phyloP scores from a whole-genome alignment of 2,329 filamentous ascomycete genomes.

The Cadophora sp. region DNA sequence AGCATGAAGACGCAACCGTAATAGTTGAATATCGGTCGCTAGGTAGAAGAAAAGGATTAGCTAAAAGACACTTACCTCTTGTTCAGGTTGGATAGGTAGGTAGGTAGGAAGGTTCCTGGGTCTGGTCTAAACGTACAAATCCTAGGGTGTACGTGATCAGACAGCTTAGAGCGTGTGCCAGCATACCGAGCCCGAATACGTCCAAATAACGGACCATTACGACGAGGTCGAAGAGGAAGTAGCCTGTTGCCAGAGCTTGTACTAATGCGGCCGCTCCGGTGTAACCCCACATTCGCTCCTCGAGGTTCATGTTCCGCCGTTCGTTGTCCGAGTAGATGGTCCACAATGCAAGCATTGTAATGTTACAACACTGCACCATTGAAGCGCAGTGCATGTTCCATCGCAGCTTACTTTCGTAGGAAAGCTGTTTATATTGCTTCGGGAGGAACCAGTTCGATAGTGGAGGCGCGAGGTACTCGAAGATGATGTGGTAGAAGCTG shows the following conservation, averaged over 20 bases:
- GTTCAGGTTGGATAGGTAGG: neutral
- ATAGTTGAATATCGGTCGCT: slow-evolving; percentile 84
- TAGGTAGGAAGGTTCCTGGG: neutral
- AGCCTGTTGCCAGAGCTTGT: slow-evolving; percentile 77
- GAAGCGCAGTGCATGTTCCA: slow-evolving; percentile 88
- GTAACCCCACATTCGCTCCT: slow-evolving; percentile 78
- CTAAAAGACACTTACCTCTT: slow-evolving; percentile 25
- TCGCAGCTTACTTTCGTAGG: slow-evolving; percentile 68
- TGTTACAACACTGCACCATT: slow-evolving; percentile 73
- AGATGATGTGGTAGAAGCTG: slow-evolving; percentile 70
- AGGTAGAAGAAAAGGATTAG: slow-evolving; percentile 24
- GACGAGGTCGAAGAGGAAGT: slow-evolving; percentile 49
- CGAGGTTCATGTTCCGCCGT: slow-evolving; percentile 66
- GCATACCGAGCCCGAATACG: slow-evolving; percentile 69
- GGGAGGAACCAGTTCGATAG: slow-evolving; percentile 68
- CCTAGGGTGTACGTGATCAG: slow-evolving; percentile 73
- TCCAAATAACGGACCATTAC: slow-evolving; percentile 51
- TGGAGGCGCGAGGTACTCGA: slow-evolving; percentile 68
- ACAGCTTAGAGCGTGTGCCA: slow-evolving; percentile 73
- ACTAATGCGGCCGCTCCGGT: slow-evolving; percentile 74
- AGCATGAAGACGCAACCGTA: slow-evolving; percentile 82
- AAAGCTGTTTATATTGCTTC: slow-evolving; percentile 62
- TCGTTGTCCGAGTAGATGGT: slow-evolving; percentile 71
- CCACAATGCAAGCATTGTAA: slow-evolving; percentile 75
- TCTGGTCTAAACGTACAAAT: slow-evolving; percentile 65